A percentile compares a stretch with the other conserved stretches of the same genome.
Evolutionary conservation across 768 basidiomycete species (phyloP).

Genomic region (Gymnopilus dilepis): DNA sequence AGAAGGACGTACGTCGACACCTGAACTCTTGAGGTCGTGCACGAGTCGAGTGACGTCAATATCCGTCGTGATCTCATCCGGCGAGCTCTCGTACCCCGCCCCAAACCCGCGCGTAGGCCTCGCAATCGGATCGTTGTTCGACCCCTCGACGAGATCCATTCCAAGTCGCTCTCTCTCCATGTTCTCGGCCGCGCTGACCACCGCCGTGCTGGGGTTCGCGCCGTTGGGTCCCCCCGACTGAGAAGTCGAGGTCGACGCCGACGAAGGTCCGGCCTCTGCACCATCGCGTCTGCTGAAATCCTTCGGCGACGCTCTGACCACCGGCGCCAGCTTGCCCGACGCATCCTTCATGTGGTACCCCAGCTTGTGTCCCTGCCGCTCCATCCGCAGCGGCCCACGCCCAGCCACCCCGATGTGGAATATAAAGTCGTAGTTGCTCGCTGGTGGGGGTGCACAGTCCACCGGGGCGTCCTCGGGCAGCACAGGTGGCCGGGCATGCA

Average conservation of each 20-base stretch:
- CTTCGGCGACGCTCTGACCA: constrained; percentile 45
- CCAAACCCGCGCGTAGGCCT: constrained; percentile 51
- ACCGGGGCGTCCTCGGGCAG: constrained; percentile 40
- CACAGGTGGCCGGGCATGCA: constrained; percentile 67
- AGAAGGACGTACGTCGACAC: constrained; percentile 48
- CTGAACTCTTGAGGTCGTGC: constrained; percentile 56
- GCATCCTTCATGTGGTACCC: constrained; percentile 76
- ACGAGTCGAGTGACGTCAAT: constrained; percentile 64
- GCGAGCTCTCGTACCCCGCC: constrained; percentile 55
- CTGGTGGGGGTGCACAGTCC: constrained; percentile 44
- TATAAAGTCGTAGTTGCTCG: constrained; percentile 67
- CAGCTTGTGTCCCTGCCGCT: constrained; percentile 67
- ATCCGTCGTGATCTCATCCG: constrained; percentile 62
- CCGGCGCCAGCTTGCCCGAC: constrained; percentile 58
- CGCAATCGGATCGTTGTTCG: constrained; percentile 37
- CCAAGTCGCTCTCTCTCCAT: constrained; percentile 43
- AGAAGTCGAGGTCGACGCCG: too few relatives aligned
- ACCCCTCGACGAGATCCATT: constrained; percentile 41
- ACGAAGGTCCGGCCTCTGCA: constrained; percentile 26
- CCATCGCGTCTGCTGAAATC: constrained; percentile 46
- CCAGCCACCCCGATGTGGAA: constrained; percentile 75
- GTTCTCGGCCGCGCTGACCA: constrained; percentile 37
- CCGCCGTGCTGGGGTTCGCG: neutral
- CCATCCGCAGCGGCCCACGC: constrained; percentile 66
- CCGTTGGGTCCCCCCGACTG: too few relatives aligned